Evolutionary conservation across 257 asterid genomes (phyloP).

Genomic region (Anisodus tanguticus): DNA sequence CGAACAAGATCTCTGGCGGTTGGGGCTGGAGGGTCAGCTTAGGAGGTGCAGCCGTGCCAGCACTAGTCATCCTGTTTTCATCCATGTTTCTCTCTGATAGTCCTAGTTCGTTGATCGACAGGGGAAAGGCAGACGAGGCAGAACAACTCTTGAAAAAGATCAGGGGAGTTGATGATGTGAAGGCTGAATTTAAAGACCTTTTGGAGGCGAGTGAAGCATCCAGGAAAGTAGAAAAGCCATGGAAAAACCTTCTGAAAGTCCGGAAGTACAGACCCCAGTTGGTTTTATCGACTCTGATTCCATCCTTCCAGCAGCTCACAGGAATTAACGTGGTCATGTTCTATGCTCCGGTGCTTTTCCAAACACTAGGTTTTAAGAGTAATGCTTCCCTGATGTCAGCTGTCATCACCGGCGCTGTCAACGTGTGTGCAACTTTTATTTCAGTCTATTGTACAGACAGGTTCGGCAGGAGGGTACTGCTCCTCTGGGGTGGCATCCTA

Average conservation of each 20-base stretch:
- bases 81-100: constrained; percentile 19
- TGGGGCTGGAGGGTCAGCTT: constrained; percentile 39
- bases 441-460: constrained; percentile 8
- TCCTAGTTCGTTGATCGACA: neutral
- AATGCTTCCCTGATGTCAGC: constrained; percentile 32
- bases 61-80: constrained; percentile 20
- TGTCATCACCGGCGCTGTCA: constrained; percentile 29
- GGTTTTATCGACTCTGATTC: constrained; percentile 29
- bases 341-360: constrained; percentile 37
- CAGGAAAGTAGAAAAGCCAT: neutral
- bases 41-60: constrained; percentile 27
- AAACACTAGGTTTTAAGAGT: constrained; percentile 31
- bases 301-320: constrained; percentile 35
- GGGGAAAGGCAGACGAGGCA: neutral
- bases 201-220: neutral
- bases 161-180: neutral
- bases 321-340: constrained; percentile 40
- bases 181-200: neutral
- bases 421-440: constrained; percentile 28
- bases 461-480: constrained; percentile 28
- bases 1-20: constrained; percentile 27
- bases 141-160: neutral
- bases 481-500: constrained; percentile 37
- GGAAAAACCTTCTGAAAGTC: neutral
- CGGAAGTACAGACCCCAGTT: constrained; percentile 34